Conservation (phyloP, 202 grass and related monocot species). For the Zoysia matrella region DNA sequence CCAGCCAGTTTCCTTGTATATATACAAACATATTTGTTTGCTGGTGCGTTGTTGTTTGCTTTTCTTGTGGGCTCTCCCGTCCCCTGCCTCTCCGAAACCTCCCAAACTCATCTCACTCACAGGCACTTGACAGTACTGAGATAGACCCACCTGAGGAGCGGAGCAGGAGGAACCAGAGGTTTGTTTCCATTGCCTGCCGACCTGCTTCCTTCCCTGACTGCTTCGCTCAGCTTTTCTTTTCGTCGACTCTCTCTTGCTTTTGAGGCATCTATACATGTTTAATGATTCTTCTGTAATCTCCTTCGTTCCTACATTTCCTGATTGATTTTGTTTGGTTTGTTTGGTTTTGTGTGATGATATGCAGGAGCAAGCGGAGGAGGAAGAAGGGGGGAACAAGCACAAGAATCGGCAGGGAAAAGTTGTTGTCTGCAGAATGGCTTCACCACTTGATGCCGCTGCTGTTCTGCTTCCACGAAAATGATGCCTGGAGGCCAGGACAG, state of each 20-base stretch:
- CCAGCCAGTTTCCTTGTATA: conserved; percentile 40
- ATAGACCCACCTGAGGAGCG: conserved; percentile 39
- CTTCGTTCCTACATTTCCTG: neutral
- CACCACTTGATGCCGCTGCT: conserved; percentile 29
- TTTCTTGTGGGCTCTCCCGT: conserved; percentile 45
- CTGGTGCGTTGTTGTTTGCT: conserved; percentile 26
- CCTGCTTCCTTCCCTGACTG: conserved; percentile 16
- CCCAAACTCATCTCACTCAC: conserved; percentile 29
- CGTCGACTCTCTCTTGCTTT: conserved; percentile 35
- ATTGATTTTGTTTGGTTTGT: neutral
- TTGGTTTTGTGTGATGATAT: conserved; percentile 1
- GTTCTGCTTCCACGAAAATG: conserved; percentile 27
- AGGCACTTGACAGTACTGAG: conserved; percentile 23
- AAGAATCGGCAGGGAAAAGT: neutral
- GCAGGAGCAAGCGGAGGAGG: conserved; percentile 8
- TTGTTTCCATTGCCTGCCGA: conserved; percentile 27
- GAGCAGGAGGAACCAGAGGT: conserved; percentile 38
- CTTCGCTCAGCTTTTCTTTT: neutral
- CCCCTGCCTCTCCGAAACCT: conserved; percentile 33
- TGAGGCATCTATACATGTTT: neutral
- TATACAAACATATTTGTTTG: conserved; percentile 13
- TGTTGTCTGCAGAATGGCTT: conserved; percentile 42
- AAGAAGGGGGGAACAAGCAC: neutral
- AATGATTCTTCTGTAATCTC: neutral
- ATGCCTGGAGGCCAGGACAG: conserved; percentile 12